A percentile compares a stretch with the other conserved stretches of the same genome.
Evolutionary conservation across 2,329 filamentous ascomycete genomes (phyloP).

Genomic region (Diatrype stigma): DNA sequence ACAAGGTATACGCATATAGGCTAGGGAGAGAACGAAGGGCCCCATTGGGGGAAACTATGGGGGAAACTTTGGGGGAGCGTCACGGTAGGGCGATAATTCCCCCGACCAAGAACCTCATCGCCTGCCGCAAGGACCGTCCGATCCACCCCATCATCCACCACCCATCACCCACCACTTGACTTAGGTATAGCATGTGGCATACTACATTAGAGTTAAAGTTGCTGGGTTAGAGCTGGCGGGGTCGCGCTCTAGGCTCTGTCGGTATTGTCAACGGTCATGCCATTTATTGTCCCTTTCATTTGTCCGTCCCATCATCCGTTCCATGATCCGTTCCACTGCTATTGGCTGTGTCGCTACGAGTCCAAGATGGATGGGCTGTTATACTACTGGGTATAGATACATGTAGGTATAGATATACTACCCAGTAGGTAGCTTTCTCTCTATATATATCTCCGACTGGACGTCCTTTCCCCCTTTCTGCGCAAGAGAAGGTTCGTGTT

Average conservation of each 20-base stretch:
- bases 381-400: too few species aligned
- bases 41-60: too few species aligned
- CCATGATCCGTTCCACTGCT: too few species aligned
- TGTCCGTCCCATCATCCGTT: neutral
- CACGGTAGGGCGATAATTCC: constrained; percentile 23
- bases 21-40: too few species aligned
- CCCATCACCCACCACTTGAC: neutral
- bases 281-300: neutral
- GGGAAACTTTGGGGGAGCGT: neutral
- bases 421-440: too few species aligned
- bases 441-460: neutral
- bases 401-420: too few species aligned
- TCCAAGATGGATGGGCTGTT: too few species aligned
- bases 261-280: neutral
- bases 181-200: too few species aligned
- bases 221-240: constrained; percentile 19
- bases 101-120: constrained; percentile 16
- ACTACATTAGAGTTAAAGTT: constrained; percentile 4
- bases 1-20: too few species aligned
- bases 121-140: constrained; percentile 22
- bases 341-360: too few species aligned
- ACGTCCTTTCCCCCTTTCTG: neutral
- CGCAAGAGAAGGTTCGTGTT: neutral
- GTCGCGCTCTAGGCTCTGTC: neutral
- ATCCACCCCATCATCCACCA: constrained; percentile 14